phyloP scores from a whole-genome alignment of 2,329 filamentous ascomycete genomes.

The Celoporthe dispersa region DNA sequence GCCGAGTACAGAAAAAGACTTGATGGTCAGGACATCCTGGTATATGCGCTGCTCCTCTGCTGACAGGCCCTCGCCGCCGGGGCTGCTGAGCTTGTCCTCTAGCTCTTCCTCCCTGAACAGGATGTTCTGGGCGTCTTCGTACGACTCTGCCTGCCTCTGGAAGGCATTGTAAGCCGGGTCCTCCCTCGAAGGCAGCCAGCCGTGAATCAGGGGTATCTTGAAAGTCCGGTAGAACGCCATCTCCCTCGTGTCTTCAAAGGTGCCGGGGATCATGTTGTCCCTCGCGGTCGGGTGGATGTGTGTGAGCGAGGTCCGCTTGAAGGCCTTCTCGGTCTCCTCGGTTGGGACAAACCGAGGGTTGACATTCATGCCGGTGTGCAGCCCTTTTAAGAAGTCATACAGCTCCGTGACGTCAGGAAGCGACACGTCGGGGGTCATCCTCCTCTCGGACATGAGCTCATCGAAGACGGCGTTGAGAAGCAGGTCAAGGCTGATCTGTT shows the following conservation, averaged over 20 bases:
- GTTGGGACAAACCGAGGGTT: conserved; percentile 84
- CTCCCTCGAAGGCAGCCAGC: conserved; percentile 78
- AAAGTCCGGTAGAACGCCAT: conserved; percentile 94
- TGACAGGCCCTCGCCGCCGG: conserved; percentile 59
- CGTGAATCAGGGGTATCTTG: conserved; percentile 85
- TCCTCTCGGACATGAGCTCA: conserved; percentile 80
- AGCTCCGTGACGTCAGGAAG: conserved; percentile 88
- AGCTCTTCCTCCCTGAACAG: conserved; percentile 89
- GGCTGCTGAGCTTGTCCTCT: conserved; percentile 71
- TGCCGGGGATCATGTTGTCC: conserved; percentile 62
- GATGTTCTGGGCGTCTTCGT: conserved; percentile 89
- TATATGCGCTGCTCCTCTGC: conserved; percentile 78
- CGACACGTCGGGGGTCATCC: conserved; percentile 63
- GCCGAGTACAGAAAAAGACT: conserved; percentile 78
- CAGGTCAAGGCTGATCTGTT: conserved; percentile 85
- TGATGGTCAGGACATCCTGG: conserved; percentile 83
- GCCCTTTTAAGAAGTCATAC: conserved; percentile 82
- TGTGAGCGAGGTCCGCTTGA: conserved; percentile 57
- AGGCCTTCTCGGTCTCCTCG: conserved; percentile 49
- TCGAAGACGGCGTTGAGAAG: conserved; percentile 90
- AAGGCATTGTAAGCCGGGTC: conserved; percentile 74
- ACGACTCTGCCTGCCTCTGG: conserved; percentile 75
- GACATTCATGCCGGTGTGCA: conserved; percentile 98
- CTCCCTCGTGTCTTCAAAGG: conserved; percentile 84
- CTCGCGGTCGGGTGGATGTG: conserved; percentile 56